These are phyloP conservation scores for Aspergillus conjunctus DNA, from an alignment of 495 filamentous ascomycete genomes.

Conservation along the genomic window DNA sequence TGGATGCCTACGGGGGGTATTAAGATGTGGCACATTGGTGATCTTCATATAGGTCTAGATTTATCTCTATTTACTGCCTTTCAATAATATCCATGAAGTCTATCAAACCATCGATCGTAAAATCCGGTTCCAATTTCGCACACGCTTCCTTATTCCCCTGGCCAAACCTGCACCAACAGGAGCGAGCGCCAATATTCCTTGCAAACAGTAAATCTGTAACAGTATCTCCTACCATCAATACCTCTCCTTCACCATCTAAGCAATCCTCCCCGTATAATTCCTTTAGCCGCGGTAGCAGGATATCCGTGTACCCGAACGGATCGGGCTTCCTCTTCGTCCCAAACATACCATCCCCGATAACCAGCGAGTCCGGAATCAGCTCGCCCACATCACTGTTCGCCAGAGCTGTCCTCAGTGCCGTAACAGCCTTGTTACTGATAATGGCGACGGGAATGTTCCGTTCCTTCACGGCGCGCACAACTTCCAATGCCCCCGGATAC, in stretches of 20 bases:
- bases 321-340: conserved; percentile 32
- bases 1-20: no score
- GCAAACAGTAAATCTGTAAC: conserved; percentile 21
- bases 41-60: background rate
- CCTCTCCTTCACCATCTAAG: background rate
- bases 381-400: conserved; percentile 21
- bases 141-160: conserved; percentile 17
- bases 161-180: conserved; percentile 25
- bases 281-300: conserved; percentile 26
- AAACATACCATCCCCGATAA: conserved; percentile 31
- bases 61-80: background rate
- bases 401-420: conserved; percentile 28
- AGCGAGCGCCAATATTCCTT: conserved; percentile 16
- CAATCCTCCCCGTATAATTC: background rate
- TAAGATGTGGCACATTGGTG: no score
- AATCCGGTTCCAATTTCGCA: conserved; percentile 17
- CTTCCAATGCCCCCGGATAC: conserved; percentile 26
- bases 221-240: conserved; percentile 20
- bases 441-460: conserved; percentile 27
- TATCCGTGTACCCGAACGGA: conserved; percentile 28
- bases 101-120: conserved; percentile 17
- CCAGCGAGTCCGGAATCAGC: conserved; percentile 24
- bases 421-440: conserved; percentile 34
- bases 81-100: conserved; percentile 10
- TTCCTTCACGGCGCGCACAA: conserved; percentile 20